Evolutionary conservation across 2,329 filamentous ascomycete genomes (phyloP).

Genomic region (Apiospora pterosperma): DNA sequence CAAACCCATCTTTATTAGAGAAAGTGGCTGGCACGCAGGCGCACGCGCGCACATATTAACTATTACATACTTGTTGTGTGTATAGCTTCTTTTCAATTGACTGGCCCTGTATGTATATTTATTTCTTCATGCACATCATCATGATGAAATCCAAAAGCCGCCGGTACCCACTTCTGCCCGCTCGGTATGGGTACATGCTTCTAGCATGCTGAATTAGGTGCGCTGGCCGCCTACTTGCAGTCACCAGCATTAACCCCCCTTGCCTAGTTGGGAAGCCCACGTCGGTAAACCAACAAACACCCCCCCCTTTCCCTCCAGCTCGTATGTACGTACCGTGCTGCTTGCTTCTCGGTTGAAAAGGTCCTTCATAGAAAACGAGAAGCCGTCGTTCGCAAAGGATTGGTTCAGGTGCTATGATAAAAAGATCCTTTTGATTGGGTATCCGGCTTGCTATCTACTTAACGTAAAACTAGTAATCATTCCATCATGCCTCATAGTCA

Average conservation of each 20-base stretch:
- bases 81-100: not conserved
- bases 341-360: not conserved
- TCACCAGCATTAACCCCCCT: not conserved
- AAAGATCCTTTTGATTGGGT: not conserved
- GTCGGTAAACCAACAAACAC: not conserved
- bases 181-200: not conserved
- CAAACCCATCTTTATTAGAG: constrained; percentile 5
- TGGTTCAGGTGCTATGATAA: not conserved
- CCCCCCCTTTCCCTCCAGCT: not conserved
- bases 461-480: not conserved
- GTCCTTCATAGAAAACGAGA: not conserved
- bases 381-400: not conserved
- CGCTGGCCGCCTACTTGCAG: constrained; percentile 3
- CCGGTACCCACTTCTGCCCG: not conserved
- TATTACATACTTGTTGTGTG: not conserved
- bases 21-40: not conserved
- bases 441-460: not conserved
- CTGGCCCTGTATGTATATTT: not conserved
- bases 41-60: not conserved
- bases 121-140: not conserved
- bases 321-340: not conserved
- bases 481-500: not conserved
- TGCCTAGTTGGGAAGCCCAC: not conserved
- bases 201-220: not conserved
- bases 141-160: not conserved